Percentiles rank a stretch among this genome's conserved stretches.
These are phyloP conservation scores for Pinus taeda DNA, from an alignment of 75 land plant species.

Conservation along the genomic window DNA sequence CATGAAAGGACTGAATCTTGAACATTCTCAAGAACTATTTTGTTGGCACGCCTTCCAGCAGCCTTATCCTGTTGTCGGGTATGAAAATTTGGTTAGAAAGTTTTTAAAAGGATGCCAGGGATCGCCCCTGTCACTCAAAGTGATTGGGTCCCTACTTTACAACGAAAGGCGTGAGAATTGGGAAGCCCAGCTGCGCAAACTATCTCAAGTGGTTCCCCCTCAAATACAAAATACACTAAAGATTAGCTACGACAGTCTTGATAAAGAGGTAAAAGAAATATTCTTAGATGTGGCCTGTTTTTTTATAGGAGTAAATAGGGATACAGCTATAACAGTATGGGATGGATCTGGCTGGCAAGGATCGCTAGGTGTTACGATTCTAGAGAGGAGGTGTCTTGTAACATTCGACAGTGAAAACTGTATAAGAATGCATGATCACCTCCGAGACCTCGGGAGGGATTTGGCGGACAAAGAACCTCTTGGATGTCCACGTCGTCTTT, in stretches of 20 bases:
- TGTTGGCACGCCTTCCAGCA: neutral
- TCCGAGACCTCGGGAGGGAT: neutral
- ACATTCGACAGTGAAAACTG: neutral
- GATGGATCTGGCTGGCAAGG: slow-evolving; percentile 1
- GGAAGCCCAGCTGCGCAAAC: neutral
- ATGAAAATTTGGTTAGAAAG: neutral
- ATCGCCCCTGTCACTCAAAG: neutral
- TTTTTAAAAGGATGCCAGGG: neutral
- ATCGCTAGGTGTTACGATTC: neutral
- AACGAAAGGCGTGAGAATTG: neutral
- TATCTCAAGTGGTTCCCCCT: neutral
- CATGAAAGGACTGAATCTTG: neutral
- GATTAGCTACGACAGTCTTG: neutral
- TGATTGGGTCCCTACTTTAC: neutral
- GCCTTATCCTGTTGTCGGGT: neutral
- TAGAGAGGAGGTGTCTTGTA: neutral
- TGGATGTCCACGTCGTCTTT: too few species aligned
- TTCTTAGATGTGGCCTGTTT: neutral
- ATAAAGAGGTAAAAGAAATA: too few species aligned
- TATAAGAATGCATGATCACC: neutral
- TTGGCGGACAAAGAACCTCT: neutral
- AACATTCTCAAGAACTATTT: neutral
- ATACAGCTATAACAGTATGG: neutral
- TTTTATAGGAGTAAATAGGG: neutral
- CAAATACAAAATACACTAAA: neutral